Evolutionary conservation across 768 basidiomycete genomes (phyloP).

Genomic region (Leccinum uliginosum): DNA sequence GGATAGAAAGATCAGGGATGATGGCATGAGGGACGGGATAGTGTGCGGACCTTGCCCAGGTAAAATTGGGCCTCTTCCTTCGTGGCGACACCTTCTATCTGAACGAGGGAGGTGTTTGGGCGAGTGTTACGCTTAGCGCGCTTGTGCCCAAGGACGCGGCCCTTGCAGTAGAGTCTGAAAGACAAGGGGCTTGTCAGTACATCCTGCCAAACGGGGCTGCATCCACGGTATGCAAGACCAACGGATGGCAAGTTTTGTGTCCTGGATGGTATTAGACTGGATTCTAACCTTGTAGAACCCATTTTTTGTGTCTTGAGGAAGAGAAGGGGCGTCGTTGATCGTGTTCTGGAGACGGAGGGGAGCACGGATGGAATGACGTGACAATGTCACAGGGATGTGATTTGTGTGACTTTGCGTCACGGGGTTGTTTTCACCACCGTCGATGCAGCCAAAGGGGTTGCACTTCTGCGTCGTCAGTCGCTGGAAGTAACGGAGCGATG

Average conservation of each 20-base stretch:
- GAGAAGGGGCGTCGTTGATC: constrained; percentile 21
- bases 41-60: constrained; percentile 84
- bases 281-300: constrained; percentile 77
- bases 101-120: constrained; percentile 94
- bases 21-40: neutral
- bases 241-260: neutral
- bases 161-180: constrained; percentile 88
- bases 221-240: constrained; percentile 14
- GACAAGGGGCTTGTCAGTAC: constrained; percentile 4
- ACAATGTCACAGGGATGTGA: constrained; percentile 25
- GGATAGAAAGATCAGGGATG: neutral
- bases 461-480: constrained; percentile 41
- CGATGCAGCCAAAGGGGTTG: constrained; percentile 42
- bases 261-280: neutral
- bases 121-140: constrained; percentile 95
- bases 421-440: constrained; percentile 26
- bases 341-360: constrained; percentile 17
- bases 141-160: constrained; percentile 97
- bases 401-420: constrained; percentile 20
- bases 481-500: constrained; percentile 65
- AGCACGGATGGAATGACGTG: constrained; percentile 16
- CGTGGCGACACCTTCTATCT: constrained; percentile 92
- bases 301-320: constrained; percentile 49
- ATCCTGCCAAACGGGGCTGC: constrained; percentile 9
- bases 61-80: constrained; percentile 97